Evolutionary conservation across 345 rosid genomes (phyloP).

Genomic region (Eucalyptus victrix): DNA sequence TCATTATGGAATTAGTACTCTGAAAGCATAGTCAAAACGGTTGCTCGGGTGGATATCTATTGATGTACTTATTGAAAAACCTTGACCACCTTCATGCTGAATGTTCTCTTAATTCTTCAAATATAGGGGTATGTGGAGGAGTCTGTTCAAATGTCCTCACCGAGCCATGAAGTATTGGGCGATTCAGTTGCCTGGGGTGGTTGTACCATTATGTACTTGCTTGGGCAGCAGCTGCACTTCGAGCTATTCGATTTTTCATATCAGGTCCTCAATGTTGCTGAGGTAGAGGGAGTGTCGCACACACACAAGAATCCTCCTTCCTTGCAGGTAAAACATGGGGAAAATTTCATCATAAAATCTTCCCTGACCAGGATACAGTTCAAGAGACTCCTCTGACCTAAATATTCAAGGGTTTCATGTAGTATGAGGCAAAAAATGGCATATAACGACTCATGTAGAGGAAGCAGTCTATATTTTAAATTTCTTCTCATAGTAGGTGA

Average conservation of each 20-base stretch:
- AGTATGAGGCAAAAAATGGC: not conserved
- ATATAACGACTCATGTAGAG: not conserved
- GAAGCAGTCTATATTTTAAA: not conserved
- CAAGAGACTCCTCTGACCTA: not conserved
- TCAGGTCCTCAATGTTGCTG: slow-evolving; percentile 94
- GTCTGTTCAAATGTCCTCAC: slow-evolving; percentile 27
- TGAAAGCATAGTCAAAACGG: not conserved
- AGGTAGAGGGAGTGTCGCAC: slow-evolving; percentile 72
- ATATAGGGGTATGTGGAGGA: slow-evolving; percentile 83
- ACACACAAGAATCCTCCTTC: slow-evolving; percentile 39
- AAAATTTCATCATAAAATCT: not conserved
- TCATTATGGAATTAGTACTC: not conserved
- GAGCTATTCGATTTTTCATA: slow-evolving; percentile 95
- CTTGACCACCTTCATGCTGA: not conserved
- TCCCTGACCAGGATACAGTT: not conserved
- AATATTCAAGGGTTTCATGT: not conserved
- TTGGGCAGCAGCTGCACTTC: slow-evolving; percentile 96
- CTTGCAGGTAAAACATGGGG: slow-evolving; percentile 37
- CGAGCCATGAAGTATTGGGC: slow-evolving; percentile 58
- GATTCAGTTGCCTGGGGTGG: slow-evolving; percentile 99
- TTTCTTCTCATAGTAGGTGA: not conserved
- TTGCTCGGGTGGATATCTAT: not conserved
- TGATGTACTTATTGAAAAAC: not conserved
- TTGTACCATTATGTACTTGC: slow-evolving; percentile 89
- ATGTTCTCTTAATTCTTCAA: not conserved